Conservation (phyloP, 2,329 filamentous ascomycete species). For the Sarocladium strictum region DNA sequence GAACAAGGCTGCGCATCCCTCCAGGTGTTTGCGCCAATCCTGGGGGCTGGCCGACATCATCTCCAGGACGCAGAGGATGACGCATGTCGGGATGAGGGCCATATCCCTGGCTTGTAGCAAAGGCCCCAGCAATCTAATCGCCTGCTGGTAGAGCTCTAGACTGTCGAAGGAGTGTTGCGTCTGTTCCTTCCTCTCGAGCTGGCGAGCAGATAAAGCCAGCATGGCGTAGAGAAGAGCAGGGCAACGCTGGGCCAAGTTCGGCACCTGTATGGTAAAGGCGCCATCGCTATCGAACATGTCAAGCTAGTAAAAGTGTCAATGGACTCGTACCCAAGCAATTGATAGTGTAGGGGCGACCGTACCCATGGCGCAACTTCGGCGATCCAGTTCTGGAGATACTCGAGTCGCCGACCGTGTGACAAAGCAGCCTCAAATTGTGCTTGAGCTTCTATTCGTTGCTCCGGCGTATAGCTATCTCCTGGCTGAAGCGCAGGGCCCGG, state of each 20-base stretch:
- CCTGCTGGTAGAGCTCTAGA: constrained; percentile 48
- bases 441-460: constrained; percentile 17
- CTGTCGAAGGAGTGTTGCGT: constrained; percentile 41
- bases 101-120: constrained; percentile 26
- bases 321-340: background rate
- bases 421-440: constrained; percentile 21
- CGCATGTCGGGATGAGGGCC: constrained; percentile 30
- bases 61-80: constrained; percentile 33
- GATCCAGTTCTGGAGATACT: constrained; percentile 45
- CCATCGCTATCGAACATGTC: constrained; percentile 52
- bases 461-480: constrained; percentile 9
- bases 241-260: constrained; percentile 40
- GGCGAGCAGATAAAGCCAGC: constrained; percentile 47
- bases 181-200: constrained; percentile 44
- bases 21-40: constrained; percentile 51
- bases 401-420: constrained; percentile 25
- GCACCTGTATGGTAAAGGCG: constrained; percentile 46
- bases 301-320: constrained; percentile 28
- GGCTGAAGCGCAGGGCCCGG: constrained; percentile 20
- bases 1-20: constrained; percentile 51
- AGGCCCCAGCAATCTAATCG: constrained; percentile 37
- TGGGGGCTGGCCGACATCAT: constrained; percentile 35
- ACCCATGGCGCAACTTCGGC: constrained; percentile 48
- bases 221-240: constrained; percentile 44
- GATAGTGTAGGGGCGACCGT: constrained; percentile 10